Percentiles rank a stretch among this genome's conserved stretches.
Evolutionary conservation across 768 basidiomycete species (phyloP).

Genomic region (Lyophyllum atratum): DNA sequence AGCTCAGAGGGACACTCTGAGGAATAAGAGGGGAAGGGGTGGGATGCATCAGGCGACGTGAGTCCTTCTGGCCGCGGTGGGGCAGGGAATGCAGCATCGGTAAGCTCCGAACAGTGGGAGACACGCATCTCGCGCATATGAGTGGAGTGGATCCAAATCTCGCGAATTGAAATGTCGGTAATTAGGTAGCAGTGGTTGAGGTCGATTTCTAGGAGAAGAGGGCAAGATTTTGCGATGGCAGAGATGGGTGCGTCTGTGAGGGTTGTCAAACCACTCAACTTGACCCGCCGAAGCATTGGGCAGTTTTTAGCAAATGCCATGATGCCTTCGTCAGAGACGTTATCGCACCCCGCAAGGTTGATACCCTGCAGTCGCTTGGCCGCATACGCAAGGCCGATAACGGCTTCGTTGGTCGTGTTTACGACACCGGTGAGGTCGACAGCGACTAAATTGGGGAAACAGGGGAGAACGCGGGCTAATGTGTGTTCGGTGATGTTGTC

Average conservation of each 20-base stretch:
- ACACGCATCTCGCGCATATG: slow-evolving; percentile 93
- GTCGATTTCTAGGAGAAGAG: slow-evolving; percentile 91
- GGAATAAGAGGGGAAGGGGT: slow-evolving; percentile 43
- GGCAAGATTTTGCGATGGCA: slow-evolving; percentile 75
- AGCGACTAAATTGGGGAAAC: slow-evolving; percentile 78
- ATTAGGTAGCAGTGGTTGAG: slow-evolving; percentile 81
- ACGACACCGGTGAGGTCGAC: slow-evolving; percentile 80
- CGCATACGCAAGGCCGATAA: slow-evolving; percentile 68
- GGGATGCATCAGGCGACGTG: slow-evolving; percentile 34
- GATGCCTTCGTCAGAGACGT: slow-evolving; percentile 78
- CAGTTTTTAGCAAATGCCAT: slow-evolving; percentile 75
- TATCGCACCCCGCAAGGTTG: slow-evolving; percentile 83
- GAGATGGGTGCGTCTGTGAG: slow-evolving; percentile 80
- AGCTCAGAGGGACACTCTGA: slow-evolving; percentile 42
- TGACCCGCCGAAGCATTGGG: slow-evolving; percentile 83
- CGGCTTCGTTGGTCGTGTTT: slow-evolving; percentile 68
- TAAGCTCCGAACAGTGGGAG: slow-evolving; percentile 75
- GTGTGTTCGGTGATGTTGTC: slow-evolving; percentile 62
- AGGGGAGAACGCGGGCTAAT: slow-evolving; percentile 65
- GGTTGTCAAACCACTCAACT: slow-evolving; percentile 74
- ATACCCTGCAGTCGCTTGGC: slow-evolving; percentile 87
- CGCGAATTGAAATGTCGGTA: slow-evolving; percentile 76
- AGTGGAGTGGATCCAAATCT: slow-evolving; percentile 77
- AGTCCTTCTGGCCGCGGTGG: slow-evolving; percentile 45
- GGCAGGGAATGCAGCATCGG: slow-evolving; percentile 85